A percentile compares a stretch with the other conserved stretches of the same genome.
phyloP scores from a whole-genome alignment of 441 rosid species.

The Erodium trifolium region DNA sequence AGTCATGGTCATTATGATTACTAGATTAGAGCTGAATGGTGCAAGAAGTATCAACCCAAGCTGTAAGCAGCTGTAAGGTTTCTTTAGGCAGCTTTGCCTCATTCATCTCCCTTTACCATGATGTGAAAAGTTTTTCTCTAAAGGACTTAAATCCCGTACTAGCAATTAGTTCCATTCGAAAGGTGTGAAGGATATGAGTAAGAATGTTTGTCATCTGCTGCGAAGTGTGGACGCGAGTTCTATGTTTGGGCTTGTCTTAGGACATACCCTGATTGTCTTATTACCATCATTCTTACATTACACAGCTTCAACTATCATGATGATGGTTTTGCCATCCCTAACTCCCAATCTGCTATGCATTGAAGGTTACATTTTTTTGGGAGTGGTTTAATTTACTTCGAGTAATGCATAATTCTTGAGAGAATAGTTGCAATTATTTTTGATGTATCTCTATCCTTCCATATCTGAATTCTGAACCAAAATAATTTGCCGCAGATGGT shows the following conservation, averaged over 20 bases:
- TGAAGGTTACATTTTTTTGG: background rate
- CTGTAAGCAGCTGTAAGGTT: background rate
- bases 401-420: background rate
- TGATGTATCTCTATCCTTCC: no score
- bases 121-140: background rate
- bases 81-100: background rate
- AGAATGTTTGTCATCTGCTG: background rate
- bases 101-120: background rate
- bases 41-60: background rate
- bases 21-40: background rate
- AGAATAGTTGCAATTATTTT: no score
- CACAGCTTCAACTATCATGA: background rate
- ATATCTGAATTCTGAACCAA: background rate
- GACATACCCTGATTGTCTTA: background rate
- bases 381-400: background rate
- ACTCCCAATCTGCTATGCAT: background rate
- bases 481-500: conserved; percentile 41
- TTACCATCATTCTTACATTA: background rate
- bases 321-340: background rate
- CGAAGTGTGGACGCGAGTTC: no score
- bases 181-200: background rate
- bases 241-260: background rate
- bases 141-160: background rate
- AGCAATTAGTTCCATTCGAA: background rate
- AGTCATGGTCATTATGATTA: background rate